Evolutionary conservation across 495 filamentous ascomycete species (phyloP).

Genomic region (Tuber aestivum): DNA sequence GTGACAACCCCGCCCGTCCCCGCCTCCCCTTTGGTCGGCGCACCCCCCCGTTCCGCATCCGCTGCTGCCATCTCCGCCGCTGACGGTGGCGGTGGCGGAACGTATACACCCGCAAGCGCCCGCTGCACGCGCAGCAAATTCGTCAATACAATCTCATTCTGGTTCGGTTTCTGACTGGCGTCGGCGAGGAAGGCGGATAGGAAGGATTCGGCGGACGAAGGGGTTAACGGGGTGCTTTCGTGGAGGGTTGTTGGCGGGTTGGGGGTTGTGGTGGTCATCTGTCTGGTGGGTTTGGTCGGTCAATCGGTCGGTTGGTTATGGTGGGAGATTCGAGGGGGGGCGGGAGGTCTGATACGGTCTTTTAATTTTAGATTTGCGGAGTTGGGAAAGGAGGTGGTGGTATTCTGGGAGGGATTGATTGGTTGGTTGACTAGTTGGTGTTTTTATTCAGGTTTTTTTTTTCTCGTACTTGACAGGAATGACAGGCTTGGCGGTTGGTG

Average conservation of each 20-base stretch:
- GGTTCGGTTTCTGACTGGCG: background rate
- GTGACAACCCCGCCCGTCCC: background rate
- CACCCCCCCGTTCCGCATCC: background rate
- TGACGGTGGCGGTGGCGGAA: background rate
- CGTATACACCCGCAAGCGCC: background rate
- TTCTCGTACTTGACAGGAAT: no score
- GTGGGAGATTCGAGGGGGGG: background rate
- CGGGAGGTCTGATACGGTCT: background rate
- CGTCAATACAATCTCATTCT: background rate
- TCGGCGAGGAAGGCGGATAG: conserved; percentile 1
- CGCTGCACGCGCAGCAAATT: background rate
- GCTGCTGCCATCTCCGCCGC: background rate
- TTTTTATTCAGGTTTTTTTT: background rate
- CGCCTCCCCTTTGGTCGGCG: background rate
- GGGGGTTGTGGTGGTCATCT: background rate
- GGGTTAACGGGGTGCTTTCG: background rate
- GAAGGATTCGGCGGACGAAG: background rate
- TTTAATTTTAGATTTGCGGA: background rate
- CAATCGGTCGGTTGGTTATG: background rate
- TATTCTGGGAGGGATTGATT: background rate
- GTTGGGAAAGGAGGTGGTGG: background rate
- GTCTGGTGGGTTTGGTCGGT: background rate
- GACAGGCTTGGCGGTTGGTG: background rate
- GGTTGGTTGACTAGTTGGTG: background rate
- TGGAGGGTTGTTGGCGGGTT: background rate